These are phyloP conservation scores for Crotalaria pallida DNA, from an alignment of 306 rosid genomes.

Conservation along the genomic window DNA sequence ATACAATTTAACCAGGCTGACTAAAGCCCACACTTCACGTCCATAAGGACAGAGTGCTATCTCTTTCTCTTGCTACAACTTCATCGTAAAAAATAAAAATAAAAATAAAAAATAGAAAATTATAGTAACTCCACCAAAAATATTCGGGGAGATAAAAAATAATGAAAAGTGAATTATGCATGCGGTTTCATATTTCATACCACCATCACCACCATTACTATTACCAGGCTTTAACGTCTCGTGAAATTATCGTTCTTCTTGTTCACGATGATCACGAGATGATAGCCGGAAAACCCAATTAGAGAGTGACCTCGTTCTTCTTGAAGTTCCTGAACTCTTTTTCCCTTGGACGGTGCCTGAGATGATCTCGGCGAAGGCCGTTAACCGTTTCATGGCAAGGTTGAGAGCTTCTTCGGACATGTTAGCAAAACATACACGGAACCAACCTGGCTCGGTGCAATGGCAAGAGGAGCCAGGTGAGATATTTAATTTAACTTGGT, in stretches of 20 bases:
- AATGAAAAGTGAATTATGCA: background rate
- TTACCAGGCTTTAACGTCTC: conserved; percentile 27
- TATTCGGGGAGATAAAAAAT: conserved; percentile 23
- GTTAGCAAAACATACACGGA: conserved; percentile 76
- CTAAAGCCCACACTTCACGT: conserved; percentile 39
- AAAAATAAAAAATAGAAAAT: background rate
- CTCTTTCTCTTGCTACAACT: conserved; percentile 28
- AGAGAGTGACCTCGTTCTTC: conserved; percentile 39
- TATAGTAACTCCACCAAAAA: conserved; percentile 25
- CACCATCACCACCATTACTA: too few relatives aligned
- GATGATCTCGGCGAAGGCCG: conserved; percentile 39
- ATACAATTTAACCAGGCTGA: conserved; percentile 17
- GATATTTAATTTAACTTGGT: conserved; percentile 57
- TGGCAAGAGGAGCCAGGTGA: conserved; percentile 84
- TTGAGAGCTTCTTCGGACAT: conserved; percentile 58
- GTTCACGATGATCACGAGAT: conserved; percentile 42
- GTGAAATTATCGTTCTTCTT: conserved; percentile 44
- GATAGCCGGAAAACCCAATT: conserved; percentile 85
- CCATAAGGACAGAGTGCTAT: conserved; percentile 56
- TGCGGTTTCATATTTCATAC: background rate
- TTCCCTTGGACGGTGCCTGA: background rate
- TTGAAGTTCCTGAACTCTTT: conserved; percentile 14
- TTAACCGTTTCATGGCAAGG: conserved; percentile 59
- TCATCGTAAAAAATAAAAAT: background rate
- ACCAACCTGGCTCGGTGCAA: conserved; percentile 86